Evolutionary conservation across 2,329 filamentous ascomycete genomes (phyloP), one percentile per base, ranked within the genome.

Genomic region (Cladosporium sp.): DNA sequence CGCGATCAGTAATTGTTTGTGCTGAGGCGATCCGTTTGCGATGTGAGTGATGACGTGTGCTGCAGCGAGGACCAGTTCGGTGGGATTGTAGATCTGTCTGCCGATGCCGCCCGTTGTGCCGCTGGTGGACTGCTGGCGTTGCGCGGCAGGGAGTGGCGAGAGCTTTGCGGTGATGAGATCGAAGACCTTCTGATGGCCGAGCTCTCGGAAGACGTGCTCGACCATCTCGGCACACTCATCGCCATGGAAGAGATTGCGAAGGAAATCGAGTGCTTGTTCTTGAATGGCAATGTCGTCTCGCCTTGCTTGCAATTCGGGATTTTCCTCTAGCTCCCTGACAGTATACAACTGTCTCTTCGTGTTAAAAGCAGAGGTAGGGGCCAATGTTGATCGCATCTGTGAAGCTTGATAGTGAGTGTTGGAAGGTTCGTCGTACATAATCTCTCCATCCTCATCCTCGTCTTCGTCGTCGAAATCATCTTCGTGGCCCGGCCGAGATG

Each of bases 21-120:
- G 89, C 25, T 80, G 78, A 3, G 89, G 83, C 11, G 84, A 75
- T 56, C 88, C 88, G 8, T 91, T 92, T 15, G 90, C 89, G 59
- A 97, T 82, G 70, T 97, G 90, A 12, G 93, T 85, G 42, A 97
- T 76, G 50, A 96, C 84, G 64, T 84, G 93, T 22, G 89, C 81
- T 9, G 92, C 85, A 2, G 87, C 79, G 59, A 81, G 79, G 45
- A 96, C 78, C 54, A 96, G 86, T 67, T 88, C 86, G 19, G 62
- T 56, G 53, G 67, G 53, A 56, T 67, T 67, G 56, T 69, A 70
- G 33, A 64, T 51, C 30, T 49, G 55, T 27, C 55, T 80, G 77
- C 53, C 80, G 75, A 8, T 83, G 64, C 27, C 40, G 25, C 35
- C 18, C 13, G 11, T 32, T 12, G 45, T 15, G 1, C 22, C 19